Evolutionary conservation across 2,329 filamentous ascomycete species (phyloP), one percentile per base, ranked within the genome.

Genomic region (Paecilomyces fulvus): DNA sequence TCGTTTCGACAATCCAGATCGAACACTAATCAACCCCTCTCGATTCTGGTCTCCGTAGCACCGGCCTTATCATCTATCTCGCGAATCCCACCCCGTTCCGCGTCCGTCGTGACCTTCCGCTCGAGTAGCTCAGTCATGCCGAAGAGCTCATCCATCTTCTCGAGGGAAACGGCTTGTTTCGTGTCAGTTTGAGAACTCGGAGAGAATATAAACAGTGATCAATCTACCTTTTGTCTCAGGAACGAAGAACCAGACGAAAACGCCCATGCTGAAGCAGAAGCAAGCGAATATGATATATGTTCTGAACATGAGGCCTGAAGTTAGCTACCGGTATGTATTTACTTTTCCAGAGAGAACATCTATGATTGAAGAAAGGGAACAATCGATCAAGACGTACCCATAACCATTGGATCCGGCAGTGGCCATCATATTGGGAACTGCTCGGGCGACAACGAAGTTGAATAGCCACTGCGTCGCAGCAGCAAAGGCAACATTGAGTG

Each of bases 401-500:
- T 56, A 58, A 3, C 57, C 57, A 9, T 49, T 56, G 17, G 52
- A 49, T 14, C 57, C 57, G n/a, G 56, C 49, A 0, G 55, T 56
- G 8, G 56, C 57, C 30, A 58, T 48, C 85, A 89, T 88, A 46
- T 80, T 83, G 1, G 85, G 82, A 0, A 84, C 83, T 25, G 82
- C 83, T 55, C 83, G 75, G 0, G 85, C 84, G 53, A 89, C 82
- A 5, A 88, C 80, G 54, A 89, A 87, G 65, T 89, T 89, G 71
- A 88, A 88, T 2, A 89, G 71, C 85, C 86, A 88, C 63, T 89
- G 84, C 0, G 82, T 86, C 0, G 82, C 83, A 0, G 86, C 85
- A 0, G 79, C 85, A 28, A 89, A 75, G 1, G 84, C 81, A 1
- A 89, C 85, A 61, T 87, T 87, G 61, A 85, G 73, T 30, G 80